Percentiles rank a stretch among this genome's conserved stretches.
phyloP scores from a whole-genome alignment of 2,329 filamentous ascomycete genomes.

The Fusarium tupiense region DNA sequence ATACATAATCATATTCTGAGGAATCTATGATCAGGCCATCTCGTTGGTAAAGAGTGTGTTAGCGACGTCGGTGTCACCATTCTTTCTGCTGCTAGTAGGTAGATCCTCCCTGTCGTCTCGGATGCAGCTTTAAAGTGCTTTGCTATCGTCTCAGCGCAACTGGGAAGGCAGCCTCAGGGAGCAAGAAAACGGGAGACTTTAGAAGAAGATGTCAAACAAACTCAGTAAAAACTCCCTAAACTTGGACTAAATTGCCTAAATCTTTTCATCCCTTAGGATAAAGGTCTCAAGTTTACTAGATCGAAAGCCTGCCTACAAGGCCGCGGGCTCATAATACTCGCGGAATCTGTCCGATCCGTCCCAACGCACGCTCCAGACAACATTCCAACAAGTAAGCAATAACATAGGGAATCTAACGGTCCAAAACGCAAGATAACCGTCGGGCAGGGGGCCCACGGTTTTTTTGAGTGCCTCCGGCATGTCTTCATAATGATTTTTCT shows the following conservation, averaged over 20 bases:
- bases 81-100: neutral
- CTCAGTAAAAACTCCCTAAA: neutral
- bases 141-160: neutral
- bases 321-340: slow-evolving; percentile 72
- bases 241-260: neutral
- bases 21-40: neutral
- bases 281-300: neutral
- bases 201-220: neutral
- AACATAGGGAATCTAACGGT: slow-evolving; percentile 80
- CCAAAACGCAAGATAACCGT: slow-evolving; percentile 88
- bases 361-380: slow-evolving; percentile 74
- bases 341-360: slow-evolving; percentile 72
- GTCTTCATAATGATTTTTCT: slow-evolving; percentile 97
- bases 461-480: slow-evolving; percentile 82
- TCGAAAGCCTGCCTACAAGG: slow-evolving; percentile 35
- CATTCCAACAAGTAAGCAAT: slow-evolving; percentile 80
- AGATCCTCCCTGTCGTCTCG: neutral
- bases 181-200: neutral
- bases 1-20: too few species aligned
- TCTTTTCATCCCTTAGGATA: neutral
- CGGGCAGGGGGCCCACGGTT: slow-evolving; percentile 76
- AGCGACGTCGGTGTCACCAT: neutral
- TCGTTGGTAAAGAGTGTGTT: neutral
- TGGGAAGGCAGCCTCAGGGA: neutral
- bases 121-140: neutral